Evolutionary conservation across 2,329 filamentous ascomycete genomes (phyloP).

Genomic region (Talaromyces amestolkiae): DNA sequence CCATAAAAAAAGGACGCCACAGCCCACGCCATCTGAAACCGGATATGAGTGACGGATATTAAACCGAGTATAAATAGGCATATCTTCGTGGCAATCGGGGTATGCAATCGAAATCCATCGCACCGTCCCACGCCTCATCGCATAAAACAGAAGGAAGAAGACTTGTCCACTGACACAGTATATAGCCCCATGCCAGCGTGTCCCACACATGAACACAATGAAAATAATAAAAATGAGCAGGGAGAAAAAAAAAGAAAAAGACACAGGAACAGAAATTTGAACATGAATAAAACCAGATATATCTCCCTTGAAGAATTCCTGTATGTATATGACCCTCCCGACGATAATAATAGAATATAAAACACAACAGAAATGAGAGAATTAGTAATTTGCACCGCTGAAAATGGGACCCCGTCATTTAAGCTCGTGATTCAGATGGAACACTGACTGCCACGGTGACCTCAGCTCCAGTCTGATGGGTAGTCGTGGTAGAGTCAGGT

Average conservation of each 20-base stretch:
- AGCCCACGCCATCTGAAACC: slow-evolving; percentile 21
- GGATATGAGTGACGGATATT: slow-evolving; percentile 20
- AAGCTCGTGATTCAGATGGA: slow-evolving; percentile 21
- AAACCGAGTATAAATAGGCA: slow-evolving; percentile 21
- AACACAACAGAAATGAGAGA: slow-evolving; percentile 25
- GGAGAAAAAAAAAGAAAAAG: slow-evolving; percentile 21
- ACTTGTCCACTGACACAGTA: slow-evolving; percentile 12
- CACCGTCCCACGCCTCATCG: slow-evolving; percentile 11
- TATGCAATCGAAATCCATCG: slow-evolving; percentile 16
- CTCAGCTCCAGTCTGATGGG: slow-evolving; percentile 23
- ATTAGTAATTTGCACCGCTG: slow-evolving; percentile 28
- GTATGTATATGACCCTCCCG: slow-evolving; percentile 37
- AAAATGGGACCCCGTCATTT: slow-evolving; percentile 25
- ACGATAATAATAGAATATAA: slow-evolving; percentile 27
- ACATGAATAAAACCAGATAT: slow-evolving; percentile 29
- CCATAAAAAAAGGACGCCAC: slow-evolving; percentile 19
- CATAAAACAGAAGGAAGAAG: slow-evolving; percentile 14
- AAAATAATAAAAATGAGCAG: slow-evolving; percentile 12
- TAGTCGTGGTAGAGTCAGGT: slow-evolving; percentile 28
- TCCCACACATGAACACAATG: slow-evolving; percentile 28
- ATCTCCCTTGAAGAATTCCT: slow-evolving; percentile 30
- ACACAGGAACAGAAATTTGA: slow-evolving; percentile 23
- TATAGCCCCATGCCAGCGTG: slow-evolving; percentile 30
- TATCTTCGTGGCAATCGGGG: slow-evolving; percentile 22
- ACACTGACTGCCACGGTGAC: slow-evolving; percentile 27